These are phyloP conservation scores for Chaetomidium leptoderma DNA, from an alignment of 495 filamentous ascomycete genomes.

Conservation along the genomic window DNA sequence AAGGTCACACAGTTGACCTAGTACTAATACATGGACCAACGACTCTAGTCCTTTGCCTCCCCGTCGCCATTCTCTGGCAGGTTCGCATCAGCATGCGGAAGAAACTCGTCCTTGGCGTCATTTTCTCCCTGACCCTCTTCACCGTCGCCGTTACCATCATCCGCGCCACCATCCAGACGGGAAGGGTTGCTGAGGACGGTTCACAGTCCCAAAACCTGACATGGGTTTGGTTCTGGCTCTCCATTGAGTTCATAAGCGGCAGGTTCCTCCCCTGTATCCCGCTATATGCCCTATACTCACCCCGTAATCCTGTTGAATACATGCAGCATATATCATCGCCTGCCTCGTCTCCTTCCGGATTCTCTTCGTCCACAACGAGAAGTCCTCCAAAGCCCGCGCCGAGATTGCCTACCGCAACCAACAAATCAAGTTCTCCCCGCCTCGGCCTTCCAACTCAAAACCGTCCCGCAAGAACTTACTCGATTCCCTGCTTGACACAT, in stretches of 20 bases:
- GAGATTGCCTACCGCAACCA: not conserved
- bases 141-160: constrained; percentile 31
- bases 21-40: not conserved
- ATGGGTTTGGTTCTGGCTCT: constrained; percentile 24
- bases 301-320: too few species aligned
- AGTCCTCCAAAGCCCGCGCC: not conserved
- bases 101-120: constrained; percentile 26
- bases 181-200: not conserved
- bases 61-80: constrained; percentile 26
- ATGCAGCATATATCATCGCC: constrained; percentile 22
- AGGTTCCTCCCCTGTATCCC: constrained; percentile 1
- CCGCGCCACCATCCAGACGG: constrained; percentile 15
- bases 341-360: constrained; percentile 27
- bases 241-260: constrained; percentile 19
- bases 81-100: constrained; percentile 19
- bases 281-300: too few species aligned
- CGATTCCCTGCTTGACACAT: constrained; percentile 7
- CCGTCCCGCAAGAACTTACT: not conserved
- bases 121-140: constrained; percentile 26
- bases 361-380: constrained; percentile 16
- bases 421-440: not conserved
- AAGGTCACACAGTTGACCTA: too few species aligned
- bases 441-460: not conserved
- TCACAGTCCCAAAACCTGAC: not conserved
- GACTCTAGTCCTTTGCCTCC: constrained; percentile 26